phyloP scores from a whole-genome alignment of 1,284 basidiomycete genomes.

The Cutaneotrichosporon arboriforme region DNA sequence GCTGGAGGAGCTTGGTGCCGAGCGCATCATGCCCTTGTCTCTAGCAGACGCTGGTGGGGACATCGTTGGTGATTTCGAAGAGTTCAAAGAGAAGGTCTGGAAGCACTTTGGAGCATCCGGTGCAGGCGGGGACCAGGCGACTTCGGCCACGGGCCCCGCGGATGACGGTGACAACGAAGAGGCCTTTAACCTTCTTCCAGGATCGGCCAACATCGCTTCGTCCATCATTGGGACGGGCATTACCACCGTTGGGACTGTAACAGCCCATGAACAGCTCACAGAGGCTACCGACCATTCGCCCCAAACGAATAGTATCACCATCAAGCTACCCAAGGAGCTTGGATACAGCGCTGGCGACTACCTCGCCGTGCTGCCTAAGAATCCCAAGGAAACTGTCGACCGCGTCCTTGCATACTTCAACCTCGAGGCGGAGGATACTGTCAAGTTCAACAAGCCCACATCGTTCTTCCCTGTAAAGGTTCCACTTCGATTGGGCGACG shows the following conservation, averaged over 20 bases:
- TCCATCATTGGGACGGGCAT: slow-evolving; percentile 12
- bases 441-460: slow-evolving; percentile 12
- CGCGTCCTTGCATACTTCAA: slow-evolving; percentile 13
- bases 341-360: slow-evolving; percentile 54
- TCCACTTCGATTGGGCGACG: slow-evolving; percentile 45
- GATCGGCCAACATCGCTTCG: slow-evolving; percentile 11
- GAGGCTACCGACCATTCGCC: slow-evolving; percentile 4
- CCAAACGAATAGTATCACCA: slow-evolving; percentile 46
- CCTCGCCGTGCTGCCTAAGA: slow-evolving; percentile 47
- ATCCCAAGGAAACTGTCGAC: slow-evolving; percentile 7
- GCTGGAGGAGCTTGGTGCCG: slow-evolving; percentile 50
- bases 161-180: not conserved
- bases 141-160: not conserved
- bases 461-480: slow-evolving; percentile 46
- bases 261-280: slow-evolving; percentile 18
- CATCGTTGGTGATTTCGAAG: slow-evolving; percentile 53
- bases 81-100: slow-evolving; percentile 52
- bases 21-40: slow-evolving; percentile 35
- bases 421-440: slow-evolving; percentile 19
- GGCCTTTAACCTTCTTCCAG: slow-evolving; percentile 1
- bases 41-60: slow-evolving; percentile 44
- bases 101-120: slow-evolving; percentile 26
- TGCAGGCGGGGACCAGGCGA: not conserved
- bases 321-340: slow-evolving; percentile 51
- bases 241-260: slow-evolving; percentile 10